Conservation (phyloP, 2,329 filamentous ascomycete species). For the Neofusicoccum ribis region DNA sequence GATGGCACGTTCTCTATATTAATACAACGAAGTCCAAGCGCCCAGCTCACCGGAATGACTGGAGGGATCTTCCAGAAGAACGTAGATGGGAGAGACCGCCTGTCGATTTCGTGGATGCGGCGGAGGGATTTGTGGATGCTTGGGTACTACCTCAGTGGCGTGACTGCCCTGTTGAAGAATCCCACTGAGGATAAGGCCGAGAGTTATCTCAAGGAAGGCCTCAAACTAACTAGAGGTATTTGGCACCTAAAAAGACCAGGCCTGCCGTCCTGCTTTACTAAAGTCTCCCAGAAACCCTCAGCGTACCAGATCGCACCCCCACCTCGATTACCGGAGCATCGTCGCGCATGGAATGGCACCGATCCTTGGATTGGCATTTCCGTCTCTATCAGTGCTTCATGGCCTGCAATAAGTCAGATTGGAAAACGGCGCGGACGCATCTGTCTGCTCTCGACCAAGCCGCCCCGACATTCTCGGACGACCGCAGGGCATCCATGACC, state of each 20-base stretch:
- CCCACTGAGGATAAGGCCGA: conserved; percentile 56
- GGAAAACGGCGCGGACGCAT: conserved; percentile 62
- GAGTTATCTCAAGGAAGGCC: conserved; percentile 59
- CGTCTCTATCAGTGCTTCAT: conserved; percentile 71
- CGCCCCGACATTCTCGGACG: conserved; percentile 44
- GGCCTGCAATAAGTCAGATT: conserved; percentile 69
- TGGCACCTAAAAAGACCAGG: not conserved
- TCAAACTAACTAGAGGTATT: conserved; percentile 36
- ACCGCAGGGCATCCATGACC: conserved; percentile 44
- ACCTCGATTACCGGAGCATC: conserved; percentile 29
- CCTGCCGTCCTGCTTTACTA: not conserved
- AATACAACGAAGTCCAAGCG: conserved; percentile 35
- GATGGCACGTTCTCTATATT: conserved; percentile 44
- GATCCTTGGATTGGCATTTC: conserved; percentile 66
- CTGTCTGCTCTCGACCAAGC: conserved; percentile 51
- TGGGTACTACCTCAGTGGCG: conserved; percentile 59
- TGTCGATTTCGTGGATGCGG: conserved; percentile 62
- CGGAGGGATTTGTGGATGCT: conserved; percentile 61
- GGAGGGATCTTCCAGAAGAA: conserved; percentile 45
- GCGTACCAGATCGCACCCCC: conserved; percentile 24
- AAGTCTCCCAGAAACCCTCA: conserved; percentile 16
- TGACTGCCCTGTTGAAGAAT: conserved; percentile 58
- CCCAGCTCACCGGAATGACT: conserved; percentile 42
- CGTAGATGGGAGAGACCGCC: conserved; percentile 38
- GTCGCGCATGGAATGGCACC: conserved; percentile 61